These are phyloP conservation scores for Wickerhamomyces sp. DNA, from an alignment of 1,139 yeast species.

Conservation along the genomic window DNA sequence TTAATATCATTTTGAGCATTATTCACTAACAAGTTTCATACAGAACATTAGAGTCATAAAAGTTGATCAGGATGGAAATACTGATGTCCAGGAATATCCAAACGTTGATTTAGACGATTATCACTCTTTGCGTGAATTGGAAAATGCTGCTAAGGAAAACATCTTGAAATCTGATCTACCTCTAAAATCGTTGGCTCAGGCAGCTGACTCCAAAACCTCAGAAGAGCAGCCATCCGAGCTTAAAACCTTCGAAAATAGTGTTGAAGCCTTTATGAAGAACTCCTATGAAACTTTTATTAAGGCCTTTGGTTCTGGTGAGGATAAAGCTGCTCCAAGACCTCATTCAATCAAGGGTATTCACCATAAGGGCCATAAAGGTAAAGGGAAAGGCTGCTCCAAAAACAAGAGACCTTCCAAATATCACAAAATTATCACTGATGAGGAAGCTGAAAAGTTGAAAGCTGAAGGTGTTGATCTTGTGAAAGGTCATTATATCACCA, in stretches of 20 bases:
- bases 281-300: background rate
- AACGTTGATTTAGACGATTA: constrained; percentile 9
- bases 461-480: constrained; percentile 1
- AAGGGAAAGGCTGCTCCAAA: background rate
- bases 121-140: constrained; percentile 6
- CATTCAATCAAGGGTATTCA: background rate
- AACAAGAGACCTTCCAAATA: background rate
- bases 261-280: background rate
- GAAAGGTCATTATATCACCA: background rate
- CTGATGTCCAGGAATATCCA: constrained; percentile 2
- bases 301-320: background rate
- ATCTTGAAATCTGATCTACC: background rate
- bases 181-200: background rate
- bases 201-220: too few relatives aligned
- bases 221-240: too few relatives aligned
- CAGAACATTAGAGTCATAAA: constrained; percentile 8
- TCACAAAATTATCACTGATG: background rate
- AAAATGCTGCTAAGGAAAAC: constrained; percentile 1
- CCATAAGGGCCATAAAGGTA: background rate
- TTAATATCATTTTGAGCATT: background rate
- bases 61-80: constrained; percentile 7
- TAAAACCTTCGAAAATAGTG: background rate
- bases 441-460: background rate
- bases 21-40: background rate
- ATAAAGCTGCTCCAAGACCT: background rate